Conservation (phyloP, 257 asterid species). For the Solanum peruvianum region DNA sequence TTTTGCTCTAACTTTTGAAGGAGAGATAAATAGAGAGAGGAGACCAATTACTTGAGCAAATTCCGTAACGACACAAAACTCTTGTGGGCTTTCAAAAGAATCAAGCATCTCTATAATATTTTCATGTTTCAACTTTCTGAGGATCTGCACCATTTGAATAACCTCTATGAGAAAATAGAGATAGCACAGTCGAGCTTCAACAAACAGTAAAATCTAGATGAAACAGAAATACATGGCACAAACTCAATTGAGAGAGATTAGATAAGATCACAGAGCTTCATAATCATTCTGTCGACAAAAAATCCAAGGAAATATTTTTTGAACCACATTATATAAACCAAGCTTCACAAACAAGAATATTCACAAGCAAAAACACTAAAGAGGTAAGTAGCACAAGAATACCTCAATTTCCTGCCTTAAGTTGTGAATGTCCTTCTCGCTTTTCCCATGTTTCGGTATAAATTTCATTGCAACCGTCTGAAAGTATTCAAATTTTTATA, state of each 20-base stretch:
- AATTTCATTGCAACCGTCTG: conserved; percentile 98
- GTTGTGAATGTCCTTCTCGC: conserved; percentile 82
- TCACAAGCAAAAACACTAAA: background rate
- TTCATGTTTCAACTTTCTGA: conserved; percentile 89
- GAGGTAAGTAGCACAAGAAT: background rate
- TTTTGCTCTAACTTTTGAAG: background rate
- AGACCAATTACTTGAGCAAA: conserved; percentile 63
- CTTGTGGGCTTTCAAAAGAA: conserved; percentile 92
- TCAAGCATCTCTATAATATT: conserved; percentile 93
- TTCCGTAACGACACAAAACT: conserved; percentile 96
- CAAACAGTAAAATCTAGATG: background rate
- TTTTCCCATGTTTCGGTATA: conserved; percentile 89
- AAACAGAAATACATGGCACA: background rate
- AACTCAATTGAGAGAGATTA: background rate
- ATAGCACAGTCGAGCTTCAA: background rate
- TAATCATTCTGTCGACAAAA: background rate
- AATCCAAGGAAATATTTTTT: background rate
- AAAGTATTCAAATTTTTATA: background rate
- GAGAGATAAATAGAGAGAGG: background rate
- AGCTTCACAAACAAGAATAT: background rate
- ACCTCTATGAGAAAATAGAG: conserved; percentile 5
- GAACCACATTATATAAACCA: background rate
- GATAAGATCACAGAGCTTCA: background rate
- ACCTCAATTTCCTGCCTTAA: conserved; percentile 95
- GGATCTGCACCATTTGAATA: conserved; percentile 42